A percentile compares a stretch with the other conserved stretches of the same genome.
phyloP scores from a whole-genome alignment of 257 asterid genomes.

The Solanum pinnatisectum region DNA sequence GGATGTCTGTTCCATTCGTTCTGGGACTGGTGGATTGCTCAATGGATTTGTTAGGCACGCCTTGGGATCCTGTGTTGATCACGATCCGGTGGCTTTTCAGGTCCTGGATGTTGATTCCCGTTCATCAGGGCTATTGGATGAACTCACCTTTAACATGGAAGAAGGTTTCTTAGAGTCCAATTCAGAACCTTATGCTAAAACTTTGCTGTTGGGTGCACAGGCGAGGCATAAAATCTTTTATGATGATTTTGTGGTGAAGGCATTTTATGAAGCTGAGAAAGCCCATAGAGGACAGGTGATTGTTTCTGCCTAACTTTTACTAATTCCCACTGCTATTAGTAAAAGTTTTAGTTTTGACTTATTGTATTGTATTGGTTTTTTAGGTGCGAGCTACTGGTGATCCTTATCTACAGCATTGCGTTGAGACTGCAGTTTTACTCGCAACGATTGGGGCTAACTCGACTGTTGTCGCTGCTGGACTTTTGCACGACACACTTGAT shows the following conservation, averaged over 20 bases:
- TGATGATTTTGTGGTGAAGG: conserved; percentile 69
- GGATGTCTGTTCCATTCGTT: conserved; percentile 38
- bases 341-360: background rate
- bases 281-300: conserved; percentile 78
- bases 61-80: conserved; percentile 63
- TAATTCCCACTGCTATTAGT: background rate
- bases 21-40: conserved; percentile 46
- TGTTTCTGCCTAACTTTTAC: background rate
- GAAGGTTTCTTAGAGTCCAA: conserved; percentile 34
- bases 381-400: conserved; percentile 89
- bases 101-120: conserved; percentile 25
- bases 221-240: conserved; percentile 52
- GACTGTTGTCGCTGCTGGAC: conserved; percentile 93
- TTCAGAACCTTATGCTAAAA: conserved; percentile 51
- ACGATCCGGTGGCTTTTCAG: conserved; percentile 35
- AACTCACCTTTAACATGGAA: conserved; percentile 83
- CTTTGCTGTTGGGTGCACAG: conserved; percentile 68
- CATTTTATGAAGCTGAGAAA: conserved; percentile 78
- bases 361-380: conserved; percentile 9
- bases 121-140: conserved; percentile 35
- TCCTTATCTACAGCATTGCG: conserved; percentile 93
- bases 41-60: conserved; percentile 67
- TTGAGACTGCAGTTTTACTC: conserved; percentile 76
- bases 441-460: conserved; percentile 78
- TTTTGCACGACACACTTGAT: conserved; percentile 83